Conservation (phyloP, 2,329 filamentous ascomycete species). For the Penicillium hordei region DNA sequence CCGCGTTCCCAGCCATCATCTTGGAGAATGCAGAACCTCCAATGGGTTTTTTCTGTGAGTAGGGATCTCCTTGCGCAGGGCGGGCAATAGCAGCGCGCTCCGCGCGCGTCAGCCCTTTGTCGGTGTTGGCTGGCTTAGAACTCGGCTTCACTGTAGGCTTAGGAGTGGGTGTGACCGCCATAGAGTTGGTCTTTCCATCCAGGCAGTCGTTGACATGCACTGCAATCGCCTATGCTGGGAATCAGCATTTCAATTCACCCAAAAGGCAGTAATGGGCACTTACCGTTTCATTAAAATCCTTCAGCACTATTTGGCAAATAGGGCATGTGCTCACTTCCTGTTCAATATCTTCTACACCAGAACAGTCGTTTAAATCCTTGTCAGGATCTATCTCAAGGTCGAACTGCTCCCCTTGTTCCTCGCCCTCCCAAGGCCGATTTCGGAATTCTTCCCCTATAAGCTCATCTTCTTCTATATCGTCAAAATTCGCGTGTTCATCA, state of each 20-base stretch:
- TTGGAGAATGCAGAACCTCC: constrained; percentile 78
- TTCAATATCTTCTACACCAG: constrained; percentile 18
- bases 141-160: constrained; percentile 4
- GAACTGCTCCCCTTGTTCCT: constrained; percentile 34
- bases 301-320: constrained; percentile 69
- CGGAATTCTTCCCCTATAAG: constrained; percentile 64
- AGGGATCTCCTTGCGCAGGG: constrained; percentile 79
- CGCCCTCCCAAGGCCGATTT: constrained; percentile 63
- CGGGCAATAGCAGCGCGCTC: constrained; percentile 68
- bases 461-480: constrained; percentile 62
- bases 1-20: constrained; percentile 88
- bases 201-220: constrained; percentile 91
- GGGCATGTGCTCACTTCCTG: constrained; percentile 59
- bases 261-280: constrained; percentile 12
- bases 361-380: constrained; percentile 29
- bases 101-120: constrained; percentile 54
- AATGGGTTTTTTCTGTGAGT: constrained; percentile 51
- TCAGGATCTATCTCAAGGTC: constrained; percentile 19
- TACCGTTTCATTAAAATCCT: constrained; percentile 53
- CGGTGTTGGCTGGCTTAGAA: constrained; percentile 15
- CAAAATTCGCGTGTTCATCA: constrained; percentile 55
- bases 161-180: constrained; percentile 23
- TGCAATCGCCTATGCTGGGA: constrained; percentile 63
- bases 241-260: neutral
- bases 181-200: constrained; percentile 73